Evolutionary conservation across 257 asterid genomes (phyloP).

Genomic region (Anisodus acutangulus): DNA sequence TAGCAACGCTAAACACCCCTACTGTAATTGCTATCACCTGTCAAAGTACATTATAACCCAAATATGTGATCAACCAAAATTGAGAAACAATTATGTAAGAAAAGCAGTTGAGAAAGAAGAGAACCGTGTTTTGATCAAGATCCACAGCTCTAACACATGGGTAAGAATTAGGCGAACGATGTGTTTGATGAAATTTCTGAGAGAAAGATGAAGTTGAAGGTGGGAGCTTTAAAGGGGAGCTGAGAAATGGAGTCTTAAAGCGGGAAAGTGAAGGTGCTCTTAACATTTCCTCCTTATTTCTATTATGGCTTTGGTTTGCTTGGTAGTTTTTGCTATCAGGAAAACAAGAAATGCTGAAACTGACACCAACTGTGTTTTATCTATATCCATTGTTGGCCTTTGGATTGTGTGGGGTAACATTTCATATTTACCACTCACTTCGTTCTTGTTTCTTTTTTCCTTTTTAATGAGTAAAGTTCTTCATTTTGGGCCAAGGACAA

Average conservation of each 20-base stretch:
- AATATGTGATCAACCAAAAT: neutral
- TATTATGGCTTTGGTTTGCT: neutral
- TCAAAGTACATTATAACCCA: constrained; percentile 12
- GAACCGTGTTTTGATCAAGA: constrained; percentile 89
- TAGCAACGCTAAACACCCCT: constrained; percentile 76
- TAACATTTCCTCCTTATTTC: constrained; percentile 43
- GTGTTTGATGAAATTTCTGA: constrained; percentile 45
- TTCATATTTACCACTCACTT: constrained; percentile 40
- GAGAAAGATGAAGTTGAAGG: constrained; percentile 42
- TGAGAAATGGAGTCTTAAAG: constrained; percentile 62
- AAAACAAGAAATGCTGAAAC: constrained; percentile 11
- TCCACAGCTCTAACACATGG: constrained; percentile 81
- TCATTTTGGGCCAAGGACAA: too few relatives aligned
- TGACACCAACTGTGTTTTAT: neutral
- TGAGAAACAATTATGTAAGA: too few relatives aligned
- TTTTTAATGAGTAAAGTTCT: too few relatives aligned
- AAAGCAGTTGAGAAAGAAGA: neutral
- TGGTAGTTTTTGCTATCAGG: constrained; percentile 21
- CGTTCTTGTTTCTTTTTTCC: neutral
- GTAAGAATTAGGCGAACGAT: constrained; percentile 52
- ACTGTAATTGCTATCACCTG: constrained; percentile 86
- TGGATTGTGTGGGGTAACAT: constrained; percentile 49
- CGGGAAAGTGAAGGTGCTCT: constrained; percentile 60
- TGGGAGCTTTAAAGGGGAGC: constrained; percentile 56
- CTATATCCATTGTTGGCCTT: constrained; percentile 30